These are phyloP conservation scores for Lentinula lateritia DNA, from an alignment of 768 basidiomycete genomes.

Conservation along the genomic window DNA sequence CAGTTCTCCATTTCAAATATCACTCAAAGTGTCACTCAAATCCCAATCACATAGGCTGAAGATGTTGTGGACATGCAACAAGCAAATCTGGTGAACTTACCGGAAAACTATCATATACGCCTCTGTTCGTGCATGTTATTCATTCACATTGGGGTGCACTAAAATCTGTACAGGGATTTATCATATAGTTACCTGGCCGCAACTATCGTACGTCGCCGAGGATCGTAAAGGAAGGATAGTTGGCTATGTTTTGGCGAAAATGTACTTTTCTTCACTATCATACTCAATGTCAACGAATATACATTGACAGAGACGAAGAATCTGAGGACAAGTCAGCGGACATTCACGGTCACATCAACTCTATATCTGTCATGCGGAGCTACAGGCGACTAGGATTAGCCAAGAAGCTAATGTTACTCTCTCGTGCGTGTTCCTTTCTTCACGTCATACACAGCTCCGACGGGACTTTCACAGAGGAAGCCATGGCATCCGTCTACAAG, in stretches of 20 bases:
- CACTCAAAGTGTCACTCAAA: background rate
- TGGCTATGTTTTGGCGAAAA: conserved; percentile 94
- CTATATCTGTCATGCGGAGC: conserved; percentile 88
- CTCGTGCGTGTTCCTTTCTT: conserved; percentile 53
- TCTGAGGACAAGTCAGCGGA: conserved; percentile 51
- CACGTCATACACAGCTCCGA: background rate
- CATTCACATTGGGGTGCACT: background rate
- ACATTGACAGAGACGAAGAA: conserved; percentile 27
- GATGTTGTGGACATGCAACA: conserved; percentile 93
- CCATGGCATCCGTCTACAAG: conserved; percentile 85
- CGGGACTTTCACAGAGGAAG: conserved; percentile 55
- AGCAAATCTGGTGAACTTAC: conserved; percentile 88
- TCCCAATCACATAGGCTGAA: conserved; percentile 52
- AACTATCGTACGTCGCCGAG: conserved; percentile 89
- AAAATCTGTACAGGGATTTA: conserved; percentile 61
- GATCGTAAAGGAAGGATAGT: conserved; percentile 86
- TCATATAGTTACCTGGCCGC: conserved; percentile 88
- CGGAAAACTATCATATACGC: conserved; percentile 85
- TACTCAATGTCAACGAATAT: background rate
- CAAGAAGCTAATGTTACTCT: conserved; percentile 89
- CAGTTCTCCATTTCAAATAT: background rate
- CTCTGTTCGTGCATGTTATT: conserved; percentile 46
- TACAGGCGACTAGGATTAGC: conserved; percentile 90
- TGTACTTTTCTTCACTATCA: conserved; percentile 38
- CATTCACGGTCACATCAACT: conserved; percentile 90